Conservation (phyloP, 192 early-diverging fungal species). For the Phycomyces nitens region DNA sequence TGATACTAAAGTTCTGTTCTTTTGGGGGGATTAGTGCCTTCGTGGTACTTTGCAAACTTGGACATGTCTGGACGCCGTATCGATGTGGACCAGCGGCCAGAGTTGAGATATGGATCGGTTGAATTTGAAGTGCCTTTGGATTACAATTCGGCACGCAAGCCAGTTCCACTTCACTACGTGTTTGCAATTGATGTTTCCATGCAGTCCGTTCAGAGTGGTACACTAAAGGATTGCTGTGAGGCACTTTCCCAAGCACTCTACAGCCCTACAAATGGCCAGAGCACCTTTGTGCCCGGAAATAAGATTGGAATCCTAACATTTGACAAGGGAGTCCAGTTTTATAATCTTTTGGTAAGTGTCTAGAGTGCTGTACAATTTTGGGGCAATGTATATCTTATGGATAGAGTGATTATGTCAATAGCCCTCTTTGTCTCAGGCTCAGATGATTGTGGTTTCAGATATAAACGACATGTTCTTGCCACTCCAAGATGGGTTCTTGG, state of each 20-base stretch:
- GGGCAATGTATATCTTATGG: no score
- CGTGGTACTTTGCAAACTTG: constrained; percentile 91
- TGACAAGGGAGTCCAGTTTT: constrained; percentile 91
- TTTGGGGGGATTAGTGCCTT: constrained; percentile 65
- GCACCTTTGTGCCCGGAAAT: constrained; percentile 46
- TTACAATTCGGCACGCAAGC: constrained; percentile 62
- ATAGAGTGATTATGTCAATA: constrained; percentile 23
- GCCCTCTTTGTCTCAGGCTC: constrained; percentile 81
- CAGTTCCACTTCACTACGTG: constrained; percentile 74
- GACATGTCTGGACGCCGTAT: constrained; percentile 89
- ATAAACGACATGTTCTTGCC: constrained; percentile 94
- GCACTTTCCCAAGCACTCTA: constrained; percentile 74
- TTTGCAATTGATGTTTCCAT: constrained; percentile 97
- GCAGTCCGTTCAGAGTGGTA: constrained; percentile 81
- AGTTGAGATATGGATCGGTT: constrained; percentile 85
- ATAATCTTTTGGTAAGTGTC: constrained; percentile 80
- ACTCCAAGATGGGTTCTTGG: constrained; percentile 86
- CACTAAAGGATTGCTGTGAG: constrained; percentile 65
- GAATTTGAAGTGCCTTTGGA: constrained; percentile 85
- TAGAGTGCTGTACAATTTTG: no score
- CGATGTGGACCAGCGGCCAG: constrained; percentile 84
- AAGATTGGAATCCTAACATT: constrained; percentile 89
- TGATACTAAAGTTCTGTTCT: no score
- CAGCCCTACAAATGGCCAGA: constrained; percentile 41
- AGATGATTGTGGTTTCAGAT: constrained; percentile 95